A percentile compares a stretch with the other conserved stretches of the same genome.
These are phyloP conservation scores for Cetraspora pellucida DNA, from an alignment of 192 early-diverging fungal genomes.

Conservation along the genomic window DNA sequence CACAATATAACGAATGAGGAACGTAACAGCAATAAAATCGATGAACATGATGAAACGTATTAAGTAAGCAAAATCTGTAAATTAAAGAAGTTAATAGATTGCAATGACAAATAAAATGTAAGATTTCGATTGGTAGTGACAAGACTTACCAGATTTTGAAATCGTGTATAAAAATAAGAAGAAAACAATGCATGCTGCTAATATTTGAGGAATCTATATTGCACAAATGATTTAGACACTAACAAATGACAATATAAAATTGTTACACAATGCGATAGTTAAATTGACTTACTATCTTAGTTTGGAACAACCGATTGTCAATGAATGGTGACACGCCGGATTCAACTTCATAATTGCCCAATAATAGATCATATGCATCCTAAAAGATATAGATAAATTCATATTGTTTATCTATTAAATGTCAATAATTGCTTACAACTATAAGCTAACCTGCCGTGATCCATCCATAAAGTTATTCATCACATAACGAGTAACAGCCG, in stretches of 20 bases:
- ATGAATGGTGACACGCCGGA: constrained; percentile 52
- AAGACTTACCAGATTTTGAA: not conserved
- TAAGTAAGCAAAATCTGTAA: constrained; percentile 9
- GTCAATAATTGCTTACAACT: not conserved
- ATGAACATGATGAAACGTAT: constrained; percentile 50
- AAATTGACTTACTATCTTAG: constrained; percentile 50
- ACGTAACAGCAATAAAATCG: constrained; percentile 52
- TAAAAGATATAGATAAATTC: constrained; percentile 24
- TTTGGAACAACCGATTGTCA: constrained; percentile 57
- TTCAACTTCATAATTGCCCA: constrained; percentile 64
- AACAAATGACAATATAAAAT: not conserved
- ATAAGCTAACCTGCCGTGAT: constrained; percentile 61
- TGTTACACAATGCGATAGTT: not conserved
- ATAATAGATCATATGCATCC: constrained; percentile 89
- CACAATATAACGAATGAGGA: constrained; percentile 46
- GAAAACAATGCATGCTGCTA: not conserved
- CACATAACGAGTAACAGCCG: constrained; percentile 84
- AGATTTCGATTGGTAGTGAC: not conserved
- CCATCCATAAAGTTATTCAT: constrained; percentile 98
- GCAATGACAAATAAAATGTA: constrained; percentile 11
- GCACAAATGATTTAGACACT: constrained; percentile 33
- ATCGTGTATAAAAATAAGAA: not conserved
- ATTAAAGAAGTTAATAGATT: constrained; percentile 27
- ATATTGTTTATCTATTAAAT: not conserved
- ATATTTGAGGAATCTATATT: constrained; percentile 51